Conservation (phyloP, 768 basidiomycete species). For the Boletus reticulatus region DNA sequence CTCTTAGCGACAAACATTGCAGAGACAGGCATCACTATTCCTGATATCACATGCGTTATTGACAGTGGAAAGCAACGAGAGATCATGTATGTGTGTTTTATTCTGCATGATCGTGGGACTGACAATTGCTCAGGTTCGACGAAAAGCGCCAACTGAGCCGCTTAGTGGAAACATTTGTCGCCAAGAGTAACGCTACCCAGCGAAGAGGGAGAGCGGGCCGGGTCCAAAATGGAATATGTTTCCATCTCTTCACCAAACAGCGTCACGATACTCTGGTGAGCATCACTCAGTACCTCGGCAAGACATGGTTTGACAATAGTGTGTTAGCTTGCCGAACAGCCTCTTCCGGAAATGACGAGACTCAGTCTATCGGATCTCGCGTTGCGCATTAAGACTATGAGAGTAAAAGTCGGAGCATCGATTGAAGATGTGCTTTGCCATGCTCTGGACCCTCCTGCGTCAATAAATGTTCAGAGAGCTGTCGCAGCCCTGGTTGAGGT, state of each 20-base stretch:
- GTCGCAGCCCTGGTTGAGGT: constrained; percentile 90
- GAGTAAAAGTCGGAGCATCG: constrained; percentile 75
- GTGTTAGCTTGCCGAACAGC: constrained; percentile 78
- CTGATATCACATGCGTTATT: constrained; percentile 95
- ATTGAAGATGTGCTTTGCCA: constrained; percentile 88
- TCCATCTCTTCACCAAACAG: constrained; percentile 91
- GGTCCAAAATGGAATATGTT: constrained; percentile 85
- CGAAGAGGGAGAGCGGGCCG: constrained; percentile 89
- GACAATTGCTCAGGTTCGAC: constrained; percentile 62
- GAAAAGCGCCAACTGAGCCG: constrained; percentile 96
- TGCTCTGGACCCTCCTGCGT: constrained; percentile 86
- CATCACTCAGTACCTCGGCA: background rate
- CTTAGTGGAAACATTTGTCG: constrained; percentile 87
- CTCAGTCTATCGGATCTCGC: constrained; percentile 91
- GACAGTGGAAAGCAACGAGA: constrained; percentile 93
- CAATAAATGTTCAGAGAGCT: constrained; percentile 87
- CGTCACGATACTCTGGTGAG: constrained; percentile 77
- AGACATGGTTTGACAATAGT: background rate
- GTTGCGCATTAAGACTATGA: constrained; percentile 91
- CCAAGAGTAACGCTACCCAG: constrained; percentile 88
- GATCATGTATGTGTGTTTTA: constrained; percentile 59
- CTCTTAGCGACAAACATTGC: constrained; percentile 82
- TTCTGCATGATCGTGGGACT: constrained; percentile 3
- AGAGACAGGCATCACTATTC: constrained; percentile 98
- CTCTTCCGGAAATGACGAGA: constrained; percentile 93